These are phyloP conservation scores for Backusella parvicylindrica DNA, from an alignment of 192 early-diverging fungal species.

Conservation along the genomic window DNA sequence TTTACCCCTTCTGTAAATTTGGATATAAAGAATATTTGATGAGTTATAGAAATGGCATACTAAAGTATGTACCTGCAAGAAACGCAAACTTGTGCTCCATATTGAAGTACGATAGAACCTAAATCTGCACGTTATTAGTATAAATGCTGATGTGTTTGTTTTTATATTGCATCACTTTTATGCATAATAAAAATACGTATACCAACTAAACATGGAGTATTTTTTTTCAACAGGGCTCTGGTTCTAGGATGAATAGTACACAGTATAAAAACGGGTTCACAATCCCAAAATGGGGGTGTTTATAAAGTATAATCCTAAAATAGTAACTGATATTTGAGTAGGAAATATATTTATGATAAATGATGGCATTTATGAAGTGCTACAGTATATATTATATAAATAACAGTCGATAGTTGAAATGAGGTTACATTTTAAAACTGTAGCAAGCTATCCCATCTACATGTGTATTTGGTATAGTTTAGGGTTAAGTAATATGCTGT, in stretches of 20 bases:
- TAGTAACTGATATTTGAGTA: not conserved
- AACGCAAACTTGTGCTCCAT: not conserved
- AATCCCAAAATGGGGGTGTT: not conserved
- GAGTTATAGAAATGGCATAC: not conserved
- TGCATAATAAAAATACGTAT: constrained; percentile 1
- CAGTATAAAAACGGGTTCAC: not conserved
- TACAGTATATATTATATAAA: too few species aligned
- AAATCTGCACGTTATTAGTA: not conserved
- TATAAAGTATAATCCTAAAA: not conserved
- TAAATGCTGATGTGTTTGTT: not conserved
- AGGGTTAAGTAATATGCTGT: not conserved
- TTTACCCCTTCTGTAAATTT: not conserved
- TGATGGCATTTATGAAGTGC: too few species aligned
- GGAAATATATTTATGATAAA: too few species aligned
- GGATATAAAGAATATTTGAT: not conserved
- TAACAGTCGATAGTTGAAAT: too few species aligned
- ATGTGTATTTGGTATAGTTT: too few species aligned
- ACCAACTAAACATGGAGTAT: not conserved
- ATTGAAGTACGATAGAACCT: not conserved
- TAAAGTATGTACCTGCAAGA: not conserved
- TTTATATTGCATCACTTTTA: not conserved
- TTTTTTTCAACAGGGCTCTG: not conserved
- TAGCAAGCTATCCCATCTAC: too few species aligned
- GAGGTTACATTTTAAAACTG: too few species aligned
- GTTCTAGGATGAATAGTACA: not conserved